phyloP scores from a whole-genome alignment of 805 yeast species.

The Nakazawaea holstii region DNA sequence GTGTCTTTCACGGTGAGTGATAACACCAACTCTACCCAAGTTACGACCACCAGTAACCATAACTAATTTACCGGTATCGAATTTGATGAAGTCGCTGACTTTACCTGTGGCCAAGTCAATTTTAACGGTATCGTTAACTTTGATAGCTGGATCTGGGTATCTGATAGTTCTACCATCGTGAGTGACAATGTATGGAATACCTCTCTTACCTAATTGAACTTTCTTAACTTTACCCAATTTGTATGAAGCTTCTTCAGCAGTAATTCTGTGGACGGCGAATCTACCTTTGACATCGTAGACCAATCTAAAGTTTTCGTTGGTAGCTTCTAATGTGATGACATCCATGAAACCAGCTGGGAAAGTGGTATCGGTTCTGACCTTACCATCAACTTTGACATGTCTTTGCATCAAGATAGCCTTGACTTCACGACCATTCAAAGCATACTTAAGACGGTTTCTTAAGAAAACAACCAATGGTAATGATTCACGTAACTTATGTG shows the following conservation, averaged over 20 bases:
- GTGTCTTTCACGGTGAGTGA: constrained; percentile 94
- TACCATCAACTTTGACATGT: constrained; percentile 97
- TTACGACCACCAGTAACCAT: constrained; percentile 98
- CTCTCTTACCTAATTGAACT: constrained; percentile 97
- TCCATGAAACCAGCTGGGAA: constrained; percentile 99
- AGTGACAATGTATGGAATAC: constrained; percentile 97
- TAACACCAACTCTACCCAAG: constrained; percentile 97
- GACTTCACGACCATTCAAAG: constrained; percentile 98
- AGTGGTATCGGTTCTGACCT: constrained; percentile 98
- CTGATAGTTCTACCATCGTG: constrained; percentile 99
- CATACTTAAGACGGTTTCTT: constrained; percentile 98
- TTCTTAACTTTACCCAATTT: constrained; percentile 97
- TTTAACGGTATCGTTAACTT: constrained; percentile 97
- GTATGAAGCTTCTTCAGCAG: constrained; percentile 97
- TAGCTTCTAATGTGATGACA: constrained; percentile 94
- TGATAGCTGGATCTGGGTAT: constrained; percentile 98
- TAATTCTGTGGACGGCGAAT: constrained; percentile 99
- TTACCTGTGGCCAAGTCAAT: constrained; percentile 95
- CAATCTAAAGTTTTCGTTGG: constrained; percentile 99
- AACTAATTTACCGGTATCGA: constrained; percentile 87
- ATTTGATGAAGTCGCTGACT: constrained; percentile 82
- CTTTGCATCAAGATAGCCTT: constrained; percentile 98
- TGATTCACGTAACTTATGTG: constrained; percentile 98
- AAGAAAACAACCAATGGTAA: constrained; percentile 94
- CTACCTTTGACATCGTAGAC: constrained; percentile 98